Base-by-base conservation (phyloP, 768 basidiomycete species). In the Suillus fuscotomentosus region DNA sequence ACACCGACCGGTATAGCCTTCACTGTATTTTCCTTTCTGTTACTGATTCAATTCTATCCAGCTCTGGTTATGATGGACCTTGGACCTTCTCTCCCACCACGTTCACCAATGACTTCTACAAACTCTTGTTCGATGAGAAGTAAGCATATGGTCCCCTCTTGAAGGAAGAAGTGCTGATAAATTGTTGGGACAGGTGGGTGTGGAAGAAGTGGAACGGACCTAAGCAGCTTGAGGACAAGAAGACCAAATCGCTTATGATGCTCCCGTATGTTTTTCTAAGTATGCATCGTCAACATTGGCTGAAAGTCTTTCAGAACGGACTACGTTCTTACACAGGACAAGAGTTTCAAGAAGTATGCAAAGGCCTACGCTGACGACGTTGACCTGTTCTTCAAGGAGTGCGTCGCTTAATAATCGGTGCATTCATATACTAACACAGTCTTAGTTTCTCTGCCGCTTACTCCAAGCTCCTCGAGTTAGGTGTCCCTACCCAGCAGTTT, bases 121-220 rank as follows among this genome's bases (percentile, higher is more conserved):
- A 88, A 70, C 85, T 98, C 34, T 83, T 99, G 64, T 87, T 94
- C 70, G 84, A 88, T 70, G 95, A 97, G 83, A 93, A 87, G 86
- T 91, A 78, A 67, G 78, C 72, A 53, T 48, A 53, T 6, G 36
- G 5, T 27, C 0, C 1, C 27, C 5, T 62, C 10, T 54, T 11
- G 20, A 50, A 24, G 48, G 17, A 13, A 6, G 6, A 13, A 4
- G 41, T 31, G 6, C 7, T 59, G 36, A 59, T 11, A 3, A 17
- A 20, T 42, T 10, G 5, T 57, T 39, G 20, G 22, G 4, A 41
- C 55, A 86, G 85, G 64, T 94, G 92, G 92, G 83, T 88, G n/a
- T 97, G 95, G 95, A 91, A 85, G 79, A 97, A 95, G 78, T 98
- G 97, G 95, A 79, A 80, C 66, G 96, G 94, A 60, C 94, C 95